phyloP scores from a whole-genome alignment of 192 early-diverging fungal species.

The Haplosporangium gracile region DNA sequence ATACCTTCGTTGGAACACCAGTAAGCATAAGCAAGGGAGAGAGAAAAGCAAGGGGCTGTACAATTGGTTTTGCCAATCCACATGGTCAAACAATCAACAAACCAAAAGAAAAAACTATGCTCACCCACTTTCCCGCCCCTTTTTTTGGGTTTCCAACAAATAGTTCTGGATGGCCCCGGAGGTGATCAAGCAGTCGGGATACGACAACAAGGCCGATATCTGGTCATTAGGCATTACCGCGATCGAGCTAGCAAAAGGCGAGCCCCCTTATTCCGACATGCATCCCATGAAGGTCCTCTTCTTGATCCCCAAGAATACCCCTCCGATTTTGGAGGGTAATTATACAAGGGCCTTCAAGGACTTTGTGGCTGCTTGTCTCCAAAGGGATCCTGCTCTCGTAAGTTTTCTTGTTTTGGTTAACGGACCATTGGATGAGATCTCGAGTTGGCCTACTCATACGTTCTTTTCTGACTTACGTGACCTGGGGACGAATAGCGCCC shows the following conservation, averaged over 20 bases:
- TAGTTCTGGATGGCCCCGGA: slow-evolving; percentile 95
- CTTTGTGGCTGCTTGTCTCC: slow-evolving; percentile 89
- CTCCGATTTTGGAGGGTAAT: slow-evolving; percentile 82
- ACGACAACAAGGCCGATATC: slow-evolving; percentile 98
- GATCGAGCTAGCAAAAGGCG: slow-evolving; percentile 94
- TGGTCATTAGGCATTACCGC: slow-evolving; percentile 99
- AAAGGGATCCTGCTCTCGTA: slow-evolving; percentile 87
- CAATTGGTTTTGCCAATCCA: not conserved
- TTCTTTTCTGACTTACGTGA: not conserved
- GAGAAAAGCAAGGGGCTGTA: not conserved
- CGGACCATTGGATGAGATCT: not conserved
- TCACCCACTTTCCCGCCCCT: not conserved
- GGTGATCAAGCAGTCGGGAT: slow-evolving; percentile 95
- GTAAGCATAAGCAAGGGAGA: slow-evolving; percentile 41
- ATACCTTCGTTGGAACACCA: slow-evolving; percentile 98
- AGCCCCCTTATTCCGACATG: slow-evolving; percentile 94
- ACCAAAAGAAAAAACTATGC: not conserved
- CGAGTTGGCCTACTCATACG: not conserved
- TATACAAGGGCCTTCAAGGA: slow-evolving; percentile 91
- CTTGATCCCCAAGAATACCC: slow-evolving; percentile 92
- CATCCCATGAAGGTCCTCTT: slow-evolving; percentile 98
- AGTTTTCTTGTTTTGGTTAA: not conserved
- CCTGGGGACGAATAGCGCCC: slow-evolving; percentile 71
- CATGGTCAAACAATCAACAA: too few relatives aligned
- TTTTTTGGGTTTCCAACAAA: not conserved